Base-by-base conservation (phyloP, 192 early-diverging fungal species). In the Funneliformis geosporum region DNA sequence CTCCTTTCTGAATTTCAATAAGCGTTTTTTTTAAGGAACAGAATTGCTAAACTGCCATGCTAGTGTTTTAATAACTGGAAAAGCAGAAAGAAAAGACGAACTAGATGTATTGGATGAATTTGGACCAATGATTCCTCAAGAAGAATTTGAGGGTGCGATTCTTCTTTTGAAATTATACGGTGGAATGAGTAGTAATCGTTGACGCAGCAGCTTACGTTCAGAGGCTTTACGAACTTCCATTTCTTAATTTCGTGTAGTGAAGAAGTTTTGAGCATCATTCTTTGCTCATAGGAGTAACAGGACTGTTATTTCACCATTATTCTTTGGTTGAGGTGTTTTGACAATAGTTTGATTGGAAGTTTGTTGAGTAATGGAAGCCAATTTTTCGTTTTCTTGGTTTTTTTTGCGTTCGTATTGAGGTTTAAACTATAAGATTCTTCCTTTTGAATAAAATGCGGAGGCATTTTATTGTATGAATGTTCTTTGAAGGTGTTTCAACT, bases 241-340 rank as follows among this genome's bases (percentile, higher is more conserved):
- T 69, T 90, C 90, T 79, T 91, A 73, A 91, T 90, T 82, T 91
- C 90, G 33, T 87, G 86, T 33, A 91, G 73, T 21, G 89, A 87
- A 12, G 85, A 85, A 33, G 86, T n/a, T n/a, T 40, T 79, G 61
- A 18, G 80, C 82, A 27, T 84, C 83, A 33, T n/a, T 81, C 75
- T 85, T 84, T 44, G 82, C 83, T 79, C 82, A 81, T 10, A n/a
- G 82, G 87, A 14, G 85, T 81, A 10, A 43, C 27, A 11, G 25
- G 21, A 60, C 8, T 69, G 50, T 59, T 77, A 28, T 55, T 75
- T 27, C 23, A 44, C 47, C 68, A 4, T 73, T 10, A 18, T n/a
- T 23, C 40, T 74, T 75, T 76, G 27, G n/a, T n/a, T n/a, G n/a
- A n/a, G n/a, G n/a, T n/a, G n/a, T n/a, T 38, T 75, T 81, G 23